Evolutionary conservation across 2,329 filamentous ascomycete species (phyloP), one percentile per base, ranked within the genome.

Genomic region (Diaporthe destruens): DNA sequence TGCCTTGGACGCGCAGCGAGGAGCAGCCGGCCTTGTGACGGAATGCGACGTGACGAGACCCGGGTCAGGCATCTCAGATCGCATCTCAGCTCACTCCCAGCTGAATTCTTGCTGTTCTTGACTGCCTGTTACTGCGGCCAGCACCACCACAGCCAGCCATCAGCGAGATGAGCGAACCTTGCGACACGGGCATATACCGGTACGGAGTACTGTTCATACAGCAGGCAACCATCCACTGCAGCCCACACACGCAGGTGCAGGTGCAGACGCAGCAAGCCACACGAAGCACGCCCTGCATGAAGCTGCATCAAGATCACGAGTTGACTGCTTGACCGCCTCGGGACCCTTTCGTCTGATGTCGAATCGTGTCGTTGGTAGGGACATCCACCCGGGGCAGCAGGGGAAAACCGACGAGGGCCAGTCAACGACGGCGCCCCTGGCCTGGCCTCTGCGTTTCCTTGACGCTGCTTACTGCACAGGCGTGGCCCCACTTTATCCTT

Each of bases 321-420:
- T 23, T 66, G 7, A 20, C 32, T 53, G 61, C 68, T 53, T 70
- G 68, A 70, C 68, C 68, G 68, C 68, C 55, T 70, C 55, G 47
- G 47, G 47, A 20, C 16, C 23, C n/a, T 32, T 61, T 44, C 55
- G 55, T 53, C 61, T 66, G 47, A 66, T 66, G 57, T 70, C 54
- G 67, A 57, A 69, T 70, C 68, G 55, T 49, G 55, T 61, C 67
- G 67, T 69, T 5, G 29, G 29, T 16, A 42, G 55, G 44, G 68
- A 53, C 44, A 61, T 61, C 68, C 68, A 70, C 68, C 57, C 29
- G 55, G 44, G 51, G 44, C 44, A 54, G 51, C 54, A 47, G 54
- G 55, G 67, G 55, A 23, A 23, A 51, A 25, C 2, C 68, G 47
- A 54, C 55, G 55, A 59, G 68, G 32, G 49, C 68, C 68, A 70